Conservation (phyloP, 78 protist genomes). For the Dictyostelium citrinum region DNA sequence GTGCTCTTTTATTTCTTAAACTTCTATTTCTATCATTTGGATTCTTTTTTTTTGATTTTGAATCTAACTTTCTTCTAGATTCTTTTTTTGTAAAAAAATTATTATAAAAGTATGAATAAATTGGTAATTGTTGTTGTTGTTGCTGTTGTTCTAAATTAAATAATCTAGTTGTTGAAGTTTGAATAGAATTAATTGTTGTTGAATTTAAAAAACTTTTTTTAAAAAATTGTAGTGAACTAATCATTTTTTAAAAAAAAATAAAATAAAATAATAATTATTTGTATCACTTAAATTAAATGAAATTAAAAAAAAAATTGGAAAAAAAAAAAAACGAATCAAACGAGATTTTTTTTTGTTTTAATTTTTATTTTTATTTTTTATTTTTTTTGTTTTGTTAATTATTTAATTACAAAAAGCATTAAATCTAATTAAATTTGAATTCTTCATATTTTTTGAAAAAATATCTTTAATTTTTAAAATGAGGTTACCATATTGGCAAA, state of each 20-base stretch:
- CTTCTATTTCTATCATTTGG: conserved; percentile 5
- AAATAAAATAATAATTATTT: background rate
- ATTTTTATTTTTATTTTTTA: background rate
- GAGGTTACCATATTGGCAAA: background rate
- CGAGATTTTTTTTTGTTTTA: background rate
- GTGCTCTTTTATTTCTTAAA: background rate
- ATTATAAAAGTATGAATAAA: background rate
- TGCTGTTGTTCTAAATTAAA: background rate
- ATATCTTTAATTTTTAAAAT: background rate
- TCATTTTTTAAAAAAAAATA: background rate
- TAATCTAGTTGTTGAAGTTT: background rate
- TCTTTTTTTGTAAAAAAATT: background rate
- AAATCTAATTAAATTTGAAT: background rate
- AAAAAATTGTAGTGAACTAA: background rate
- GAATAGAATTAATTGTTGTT: background rate
- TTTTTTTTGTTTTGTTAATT: background rate
- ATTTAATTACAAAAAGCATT: background rate
- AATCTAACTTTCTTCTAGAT: background rate
- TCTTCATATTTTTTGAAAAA: background rate
- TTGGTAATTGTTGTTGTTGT: background rate
- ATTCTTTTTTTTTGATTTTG: background rate
- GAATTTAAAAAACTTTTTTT: background rate
- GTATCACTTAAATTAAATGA: background rate
- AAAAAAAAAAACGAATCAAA: background rate
- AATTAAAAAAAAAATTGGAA: background rate